A percentile compares a stretch with the other conserved stretches of the same genome.
Evolutionary conservation across 1,284 basidiomycete species (phyloP).

Genomic region (Mycosarcoma maydis): DNA sequence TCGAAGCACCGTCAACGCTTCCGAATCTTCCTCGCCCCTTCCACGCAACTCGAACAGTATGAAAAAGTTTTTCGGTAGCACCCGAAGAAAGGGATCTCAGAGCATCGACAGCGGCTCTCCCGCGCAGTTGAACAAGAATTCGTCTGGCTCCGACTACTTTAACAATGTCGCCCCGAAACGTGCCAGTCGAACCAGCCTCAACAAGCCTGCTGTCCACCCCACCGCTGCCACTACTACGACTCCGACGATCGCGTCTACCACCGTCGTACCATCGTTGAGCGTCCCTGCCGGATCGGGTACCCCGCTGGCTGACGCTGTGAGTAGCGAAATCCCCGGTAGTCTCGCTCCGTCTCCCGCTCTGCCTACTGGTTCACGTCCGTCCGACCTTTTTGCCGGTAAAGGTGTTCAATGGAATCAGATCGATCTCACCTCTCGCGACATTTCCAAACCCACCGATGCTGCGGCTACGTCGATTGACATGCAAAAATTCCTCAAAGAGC

Average conservation of each 20-base stretch:
- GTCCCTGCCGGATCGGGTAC: conserved; percentile 11
- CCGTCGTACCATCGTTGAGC: conserved; percentile 24
- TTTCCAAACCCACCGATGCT: conserved; percentile 23
- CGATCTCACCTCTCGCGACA: conserved; percentile 41
- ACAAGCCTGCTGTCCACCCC: conserved; percentile 4
- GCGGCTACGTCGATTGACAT: conserved; percentile 37
- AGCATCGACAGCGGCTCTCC: conserved; percentile 28
- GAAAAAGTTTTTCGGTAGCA: conserved; percentile 50
- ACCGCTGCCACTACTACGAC: conserved; percentile 4
- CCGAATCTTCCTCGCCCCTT: conserved; percentile 34
- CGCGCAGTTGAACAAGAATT: conserved; percentile 4
- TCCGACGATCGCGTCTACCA: conserved; percentile 24
- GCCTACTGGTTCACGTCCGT: conserved; percentile 32
- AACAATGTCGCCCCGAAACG: conserved; percentile 12
- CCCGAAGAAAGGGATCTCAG: conserved; percentile 38
- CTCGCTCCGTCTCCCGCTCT: conserved; percentile 10
- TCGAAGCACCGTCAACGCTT: conserved; percentile 20
- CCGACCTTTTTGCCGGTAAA: conserved; percentile 59
- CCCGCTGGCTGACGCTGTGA: conserved; percentile 23
- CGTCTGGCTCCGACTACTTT: conserved; percentile 16
- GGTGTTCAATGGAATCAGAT: conserved; percentile 58
- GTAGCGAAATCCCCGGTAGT: conserved; percentile 13
- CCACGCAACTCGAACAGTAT: conserved; percentile 44
- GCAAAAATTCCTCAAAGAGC: conserved; percentile 57
- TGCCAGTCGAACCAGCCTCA: conserved; percentile 28